Base-by-base conservation (phyloP, 495 filamentous ascomycete genomes). In the Tricharina praecox region DNA sequence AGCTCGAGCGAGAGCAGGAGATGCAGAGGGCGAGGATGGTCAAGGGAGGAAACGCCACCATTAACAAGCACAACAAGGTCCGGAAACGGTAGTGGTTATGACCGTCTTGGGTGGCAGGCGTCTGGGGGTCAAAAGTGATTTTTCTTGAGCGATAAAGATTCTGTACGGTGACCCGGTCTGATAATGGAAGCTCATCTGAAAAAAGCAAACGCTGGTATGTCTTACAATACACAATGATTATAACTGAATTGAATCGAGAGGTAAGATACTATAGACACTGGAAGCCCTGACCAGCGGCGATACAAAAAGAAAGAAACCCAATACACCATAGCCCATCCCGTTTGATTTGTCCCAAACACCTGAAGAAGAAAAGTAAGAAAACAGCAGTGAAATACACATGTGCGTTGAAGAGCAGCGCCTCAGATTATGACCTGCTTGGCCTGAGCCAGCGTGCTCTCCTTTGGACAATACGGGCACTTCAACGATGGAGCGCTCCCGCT, bases 391-490 rank as follows among this genome's bases (percentile, higher is more conserved):
- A 13, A 13, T 32, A 32, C 13, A 5, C 5, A 13, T 13, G 13
- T 32, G 13, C n/a, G n/a, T n/a, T 32, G 5, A 32, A 32, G 28
- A 16, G 5, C 16, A 7, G 5, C 16, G 15, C 15, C 7, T 26
- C 24, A 59, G 33, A 59, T 59, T 15, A 60, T 47, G 37, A 97
- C 79, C 60, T 81, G 76, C 58, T 68, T 76, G 8, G 86, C 85
- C 37, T 93, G 83, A 46, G 71, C 73, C 20, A 78, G 64, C 54
- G 74, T 70, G 50, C 80, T 84, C 65, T 96, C 92, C 43, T 65
- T 76, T 3, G 90, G 90, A 60, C 90, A 99, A 59, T 99, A 99
- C 0, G 90, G 92, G 54, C 90, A 99, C 62, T 96, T 99, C 68
- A 93, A 83, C 11, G 20, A 2, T 40, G 79, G 64, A 0, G 15